A percentile compares a stretch with the other conserved stretches of the same genome.
Conservation (phyloP, 2,329 filamentous ascomycete species). For the Fusarium xyrophilum region DNA sequence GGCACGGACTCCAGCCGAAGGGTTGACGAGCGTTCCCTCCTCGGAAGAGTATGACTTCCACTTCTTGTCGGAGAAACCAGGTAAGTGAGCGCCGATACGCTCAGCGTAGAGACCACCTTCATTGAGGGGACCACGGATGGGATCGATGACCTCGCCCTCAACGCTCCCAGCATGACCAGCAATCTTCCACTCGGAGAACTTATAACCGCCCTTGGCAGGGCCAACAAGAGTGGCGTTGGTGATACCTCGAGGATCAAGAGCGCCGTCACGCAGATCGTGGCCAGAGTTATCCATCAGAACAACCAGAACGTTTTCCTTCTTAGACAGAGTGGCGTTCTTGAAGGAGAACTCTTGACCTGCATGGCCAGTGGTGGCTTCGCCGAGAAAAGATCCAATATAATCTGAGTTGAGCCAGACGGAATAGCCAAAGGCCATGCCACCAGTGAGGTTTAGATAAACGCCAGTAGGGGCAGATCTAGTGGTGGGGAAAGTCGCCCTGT, state of each 20-base stretch:
- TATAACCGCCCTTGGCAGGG: slow-evolving; percentile 36
- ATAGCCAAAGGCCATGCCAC: slow-evolving; percentile 63
- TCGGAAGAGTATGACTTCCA: slow-evolving; percentile 48
- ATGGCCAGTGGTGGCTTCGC: slow-evolving; percentile 51
- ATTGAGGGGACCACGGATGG: slow-evolving; percentile 61
- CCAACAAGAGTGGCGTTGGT: slow-evolving; percentile 59
- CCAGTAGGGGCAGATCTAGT: slow-evolving; percentile 48
- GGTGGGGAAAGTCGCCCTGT: slow-evolving; percentile 58
- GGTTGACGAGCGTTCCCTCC: slow-evolving; percentile 50
- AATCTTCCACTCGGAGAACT: slow-evolving; percentile 63
- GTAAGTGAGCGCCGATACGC: slow-evolving; percentile 65
- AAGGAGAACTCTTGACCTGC: slow-evolving; percentile 57
- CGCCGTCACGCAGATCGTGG: slow-evolving; percentile 60
- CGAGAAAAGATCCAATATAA: slow-evolving; percentile 63
- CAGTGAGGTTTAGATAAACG: slow-evolving; percentile 59
- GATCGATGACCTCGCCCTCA: slow-evolving; percentile 58
- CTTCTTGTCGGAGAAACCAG: slow-evolving; percentile 57
- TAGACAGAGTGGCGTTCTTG: slow-evolving; percentile 53
- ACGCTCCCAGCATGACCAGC: slow-evolving; percentile 62
- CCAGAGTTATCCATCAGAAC: slow-evolving; percentile 67
- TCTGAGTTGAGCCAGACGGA: slow-evolving; percentile 64
- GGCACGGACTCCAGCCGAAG: slow-evolving; percentile 59
- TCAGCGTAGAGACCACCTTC: slow-evolving; percentile 67
- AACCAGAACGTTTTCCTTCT: slow-evolving; percentile 57
- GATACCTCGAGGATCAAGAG: slow-evolving; percentile 59